These are phyloP conservation scores for Penicillium cinerascens DNA, from an alignment of 495 filamentous ascomycete species.

Conservation along the genomic window DNA sequence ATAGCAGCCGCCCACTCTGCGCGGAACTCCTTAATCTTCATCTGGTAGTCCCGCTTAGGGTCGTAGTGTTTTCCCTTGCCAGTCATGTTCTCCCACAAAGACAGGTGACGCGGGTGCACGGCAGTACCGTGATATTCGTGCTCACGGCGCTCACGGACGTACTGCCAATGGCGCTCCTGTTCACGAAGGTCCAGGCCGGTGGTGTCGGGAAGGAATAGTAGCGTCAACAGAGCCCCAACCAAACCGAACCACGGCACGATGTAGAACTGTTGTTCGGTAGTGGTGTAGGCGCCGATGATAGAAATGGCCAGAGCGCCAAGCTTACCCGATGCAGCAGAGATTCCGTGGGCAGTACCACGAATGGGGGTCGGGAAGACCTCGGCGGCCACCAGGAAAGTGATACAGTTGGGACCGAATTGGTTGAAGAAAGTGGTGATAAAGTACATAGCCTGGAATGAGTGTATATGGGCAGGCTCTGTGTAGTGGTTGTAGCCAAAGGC, in stretches of 20 bases:
- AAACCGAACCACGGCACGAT: slow-evolving; percentile 91
- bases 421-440: slow-evolving; percentile 91
- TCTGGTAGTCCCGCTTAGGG: slow-evolving; percentile 67
- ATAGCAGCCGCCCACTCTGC: slow-evolving; percentile 58
- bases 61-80: slow-evolving; percentile 75
- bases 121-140: slow-evolving; percentile 83
- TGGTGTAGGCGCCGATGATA: slow-evolving; percentile 83
- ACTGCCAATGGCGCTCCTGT: slow-evolving; percentile 82
- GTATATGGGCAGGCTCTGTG: slow-evolving; percentile 57
- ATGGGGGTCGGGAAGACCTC: slow-evolving; percentile 87
- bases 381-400: slow-evolving; percentile 86
- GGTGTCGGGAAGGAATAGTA: slow-evolving; percentile 80
- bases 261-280: slow-evolving; percentile 69
- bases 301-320: slow-evolving; percentile 76
- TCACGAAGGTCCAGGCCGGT: slow-evolving; percentile 90
- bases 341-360: slow-evolving; percentile 83
- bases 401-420: slow-evolving; percentile 88
- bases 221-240: slow-evolving; percentile 71
- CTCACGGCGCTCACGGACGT: slow-evolving; percentile 67
- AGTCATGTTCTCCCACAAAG: slow-evolving; percentile 59
- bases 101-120: slow-evolving; percentile 77
- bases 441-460: slow-evolving; percentile 85
- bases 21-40: slow-evolving; percentile 74
- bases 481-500: slow-evolving; percentile 81
- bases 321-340: slow-evolving; percentile 80